Evolutionary conservation across 495 filamentous ascomycete genomes (phyloP).

Genomic region (Neurospora sp.): DNA sequence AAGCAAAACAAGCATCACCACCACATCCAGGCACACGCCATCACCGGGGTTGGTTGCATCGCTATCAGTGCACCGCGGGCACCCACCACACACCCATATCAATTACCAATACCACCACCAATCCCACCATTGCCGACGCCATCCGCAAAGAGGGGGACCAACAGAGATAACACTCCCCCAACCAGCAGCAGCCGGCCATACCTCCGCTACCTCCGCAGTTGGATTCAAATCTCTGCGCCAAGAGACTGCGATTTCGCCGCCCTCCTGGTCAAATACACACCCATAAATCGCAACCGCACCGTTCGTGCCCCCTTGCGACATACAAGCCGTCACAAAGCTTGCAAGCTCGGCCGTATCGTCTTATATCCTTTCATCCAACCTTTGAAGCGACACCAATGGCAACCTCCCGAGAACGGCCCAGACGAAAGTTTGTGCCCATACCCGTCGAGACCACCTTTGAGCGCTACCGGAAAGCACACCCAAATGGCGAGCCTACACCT

Average conservation of each 20-base stretch:
- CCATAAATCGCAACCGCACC: neutral
- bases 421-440: constrained; percentile 44
- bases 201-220: neutral
- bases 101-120: neutral
- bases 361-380: neutral
- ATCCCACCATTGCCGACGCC: neutral
- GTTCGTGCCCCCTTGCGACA: neutral
- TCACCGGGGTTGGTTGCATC: neutral
- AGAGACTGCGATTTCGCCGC: neutral
- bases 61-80: neutral
- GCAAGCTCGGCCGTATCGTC: neutral
- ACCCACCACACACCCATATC: neutral
- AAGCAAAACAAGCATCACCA: neutral
- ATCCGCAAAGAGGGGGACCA: neutral
- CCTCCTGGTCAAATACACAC: neutral
- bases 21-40: neutral
- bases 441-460: constrained; percentile 52
- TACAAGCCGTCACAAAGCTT: neutral
- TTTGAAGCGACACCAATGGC: constrained; percentile 11
- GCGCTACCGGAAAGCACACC: constrained; percentile 34
- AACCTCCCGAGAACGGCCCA: constrained; percentile 19
- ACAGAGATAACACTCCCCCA: neutral
- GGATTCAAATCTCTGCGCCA: neutral
- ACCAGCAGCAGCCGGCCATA: neutral
- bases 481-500: constrained; percentile 38